phyloP scores from a whole-genome alignment of 805 yeast species.

The Saccharomycopsis amapae region DNA sequence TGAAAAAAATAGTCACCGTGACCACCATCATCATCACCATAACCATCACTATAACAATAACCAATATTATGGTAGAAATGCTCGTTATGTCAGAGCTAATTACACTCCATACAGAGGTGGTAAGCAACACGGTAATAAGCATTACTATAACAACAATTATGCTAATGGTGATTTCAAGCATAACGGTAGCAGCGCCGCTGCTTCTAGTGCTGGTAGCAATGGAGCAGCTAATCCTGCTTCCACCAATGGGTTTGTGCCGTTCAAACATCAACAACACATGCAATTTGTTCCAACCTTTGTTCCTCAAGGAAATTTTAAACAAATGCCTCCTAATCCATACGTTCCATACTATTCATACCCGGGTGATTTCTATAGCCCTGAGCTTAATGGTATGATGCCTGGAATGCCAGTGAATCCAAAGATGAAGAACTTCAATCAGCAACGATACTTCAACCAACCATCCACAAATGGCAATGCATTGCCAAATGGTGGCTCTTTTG shows the following conservation, averaged over 20 bases:
- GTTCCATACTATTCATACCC: slow-evolving; percentile 1
- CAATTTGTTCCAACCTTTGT: slow-evolving; percentile 15
- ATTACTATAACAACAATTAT: slow-evolving; percentile 16
- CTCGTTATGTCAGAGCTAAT: slow-evolving; percentile 13
- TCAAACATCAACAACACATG: slow-evolving; percentile 8
- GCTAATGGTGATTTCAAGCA: slow-evolving; percentile 9
- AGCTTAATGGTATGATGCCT: not conserved
- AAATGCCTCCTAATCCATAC: slow-evolving; percentile 7
- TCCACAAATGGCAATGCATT: slow-evolving; percentile 2
- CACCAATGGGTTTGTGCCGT: slow-evolving; percentile 9
- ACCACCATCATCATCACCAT: slow-evolving; percentile 14
- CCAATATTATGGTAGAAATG: slow-evolving; percentile 19
- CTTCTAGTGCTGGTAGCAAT: not conserved
- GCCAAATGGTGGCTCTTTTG: not conserved
- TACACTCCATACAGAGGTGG: slow-evolving; percentile 14
- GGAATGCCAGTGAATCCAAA: not conserved
- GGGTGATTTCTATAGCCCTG: not conserved
- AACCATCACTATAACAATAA: slow-evolving; percentile 9
- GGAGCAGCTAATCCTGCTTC: no score
- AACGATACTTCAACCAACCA: not conserved
- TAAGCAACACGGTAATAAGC: slow-evolving; percentile 12
- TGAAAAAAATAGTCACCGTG: slow-evolving; percentile 13
- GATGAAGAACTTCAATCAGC: not conserved
- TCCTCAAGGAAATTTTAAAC: slow-evolving; percentile 10
- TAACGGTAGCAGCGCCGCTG: slow-evolving; percentile 11